A percentile compares a stretch with the other conserved stretches of the same genome.
Conservation (phyloP, 2,329 filamentous ascomycete genomes). For the Fusarium sp. region DNA sequence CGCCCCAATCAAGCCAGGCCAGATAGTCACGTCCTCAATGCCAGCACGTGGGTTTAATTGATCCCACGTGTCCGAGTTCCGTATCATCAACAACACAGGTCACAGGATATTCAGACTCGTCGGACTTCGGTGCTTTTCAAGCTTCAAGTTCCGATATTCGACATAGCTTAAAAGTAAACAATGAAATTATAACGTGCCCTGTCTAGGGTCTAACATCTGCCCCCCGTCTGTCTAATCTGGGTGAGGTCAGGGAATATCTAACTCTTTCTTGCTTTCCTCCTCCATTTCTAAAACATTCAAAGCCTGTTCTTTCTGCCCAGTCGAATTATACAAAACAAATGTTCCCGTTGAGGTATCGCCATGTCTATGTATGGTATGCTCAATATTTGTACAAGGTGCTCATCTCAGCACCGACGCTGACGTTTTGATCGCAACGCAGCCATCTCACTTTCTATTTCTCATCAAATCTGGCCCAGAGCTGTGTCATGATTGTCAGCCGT, state of each 20-base stretch:
- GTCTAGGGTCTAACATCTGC: conserved; percentile 23
- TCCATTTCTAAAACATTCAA: conserved; percentile 6
- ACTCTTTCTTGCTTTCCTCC: not conserved
- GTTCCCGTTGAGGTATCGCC: conserved; percentile 25
- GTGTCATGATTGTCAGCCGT: conserved; percentile 19
- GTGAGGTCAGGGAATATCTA: conserved; percentile 22
- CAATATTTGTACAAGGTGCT: conserved; percentile 23
- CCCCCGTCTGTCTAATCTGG: conserved; percentile 12
- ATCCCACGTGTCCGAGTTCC: not conserved
- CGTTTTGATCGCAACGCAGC: not conserved
- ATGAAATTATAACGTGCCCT: conserved; percentile 22
- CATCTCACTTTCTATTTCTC: not conserved
- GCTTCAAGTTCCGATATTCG: not conserved
- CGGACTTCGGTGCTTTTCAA: conserved; percentile 2
- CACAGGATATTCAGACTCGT: not conserved
- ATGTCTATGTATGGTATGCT: conserved; percentile 16
- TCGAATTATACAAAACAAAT: conserved; percentile 34
- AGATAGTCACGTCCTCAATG: conserved; percentile 17
- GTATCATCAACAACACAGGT: not conserved
- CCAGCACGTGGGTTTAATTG: conserved; percentile 11
- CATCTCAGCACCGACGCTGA: conserved; percentile 1
- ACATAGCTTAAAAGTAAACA: not conserved
- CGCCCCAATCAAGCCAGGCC: conserved; percentile 18
- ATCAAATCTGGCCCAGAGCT: conserved; percentile 37
- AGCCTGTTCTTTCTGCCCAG: not conserved